Evolutionary conservation across 371 early-diverging fungal species (phyloP).

Genomic region (Catenaria anguillulae): DNA sequence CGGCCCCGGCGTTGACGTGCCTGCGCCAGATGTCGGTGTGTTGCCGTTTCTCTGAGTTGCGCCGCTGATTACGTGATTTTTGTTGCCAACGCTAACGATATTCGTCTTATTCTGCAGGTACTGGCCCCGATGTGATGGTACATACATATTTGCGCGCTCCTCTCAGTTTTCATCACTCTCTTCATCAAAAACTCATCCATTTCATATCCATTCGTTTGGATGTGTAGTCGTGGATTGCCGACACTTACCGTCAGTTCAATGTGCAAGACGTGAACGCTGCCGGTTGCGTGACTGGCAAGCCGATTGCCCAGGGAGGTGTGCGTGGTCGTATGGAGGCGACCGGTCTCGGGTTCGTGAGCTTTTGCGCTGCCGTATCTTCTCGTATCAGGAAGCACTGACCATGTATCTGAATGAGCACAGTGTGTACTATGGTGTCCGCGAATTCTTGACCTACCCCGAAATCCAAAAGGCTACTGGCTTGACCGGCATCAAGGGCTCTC

Average conservation of each 20-base stretch:
- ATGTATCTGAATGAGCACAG: too few relatives aligned
- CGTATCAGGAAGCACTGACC: too few relatives aligned
- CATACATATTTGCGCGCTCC: too few relatives aligned
- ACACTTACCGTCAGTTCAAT: slow-evolving; percentile 78
- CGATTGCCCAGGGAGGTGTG: slow-evolving; percentile 70
- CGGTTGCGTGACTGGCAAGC: slow-evolving; percentile 82
- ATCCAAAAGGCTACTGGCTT: slow-evolving; percentile 59
- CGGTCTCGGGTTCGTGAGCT: too few relatives aligned
- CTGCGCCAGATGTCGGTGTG: slow-evolving; percentile 78
- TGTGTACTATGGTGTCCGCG: slow-evolving; percentile 70
- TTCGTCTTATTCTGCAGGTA: too few relatives aligned
- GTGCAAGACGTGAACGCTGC: slow-evolving; percentile 64
- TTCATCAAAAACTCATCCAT: too few relatives aligned
- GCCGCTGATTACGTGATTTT: too few relatives aligned
- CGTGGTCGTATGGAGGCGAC: slow-evolving; percentile 83
- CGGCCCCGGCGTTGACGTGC: slow-evolving; percentile 73
- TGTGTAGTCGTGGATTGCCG: slow-evolving; percentile 85
- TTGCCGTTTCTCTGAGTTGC: too few relatives aligned
- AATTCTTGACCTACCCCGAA: slow-evolving; percentile 64
- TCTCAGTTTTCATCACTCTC: too few relatives aligned
- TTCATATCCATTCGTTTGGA: slow-evolving; percentile 42
- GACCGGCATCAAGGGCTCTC: slow-evolving; percentile 38
- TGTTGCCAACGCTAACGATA: too few relatives aligned
- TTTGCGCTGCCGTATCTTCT: too few relatives aligned
- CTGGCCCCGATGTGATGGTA: too few relatives aligned